phyloP scores from a whole-genome alignment of 805 yeast genomes.

The Candida rishiriensis region DNA sequence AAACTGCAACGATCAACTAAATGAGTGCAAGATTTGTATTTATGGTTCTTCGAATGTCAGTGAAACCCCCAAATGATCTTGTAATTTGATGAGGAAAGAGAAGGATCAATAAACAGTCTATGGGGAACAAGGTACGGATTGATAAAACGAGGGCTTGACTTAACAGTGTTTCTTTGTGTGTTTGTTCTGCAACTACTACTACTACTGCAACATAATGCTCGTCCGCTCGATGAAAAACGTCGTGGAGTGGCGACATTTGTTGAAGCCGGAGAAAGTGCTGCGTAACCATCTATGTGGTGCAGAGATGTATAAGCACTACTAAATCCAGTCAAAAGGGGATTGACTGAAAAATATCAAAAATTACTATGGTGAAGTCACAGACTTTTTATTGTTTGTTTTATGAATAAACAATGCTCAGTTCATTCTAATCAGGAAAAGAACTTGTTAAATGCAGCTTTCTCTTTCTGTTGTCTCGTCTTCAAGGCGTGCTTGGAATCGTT shows the following conservation, averaged over 20 bases:
- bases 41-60: constrained; percentile 6
- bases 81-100: constrained; percentile 2
- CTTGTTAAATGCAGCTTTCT: constrained; percentile 70
- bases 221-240: too few species aligned
- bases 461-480: constrained; percentile 56
- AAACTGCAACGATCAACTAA: constrained; percentile 28
- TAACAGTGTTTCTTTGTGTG: too few species aligned
- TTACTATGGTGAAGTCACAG: too few species aligned
- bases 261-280: too few species aligned
- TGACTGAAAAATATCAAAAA: too few species aligned
- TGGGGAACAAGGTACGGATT: too few species aligned
- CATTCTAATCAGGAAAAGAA: constrained; percentile 40
- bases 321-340: too few species aligned
- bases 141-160: neutral
- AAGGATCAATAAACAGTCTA: neutral
- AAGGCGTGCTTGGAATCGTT: constrained; percentile 50
- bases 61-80: constrained; percentile 12
- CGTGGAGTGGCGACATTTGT: too few species aligned
- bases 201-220: too few species aligned
- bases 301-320: too few species aligned
- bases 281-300: too few species aligned
- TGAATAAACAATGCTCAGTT: neutral
- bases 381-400: neutral
- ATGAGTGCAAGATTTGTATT: constrained; percentile 23
- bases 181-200: too few species aligned